phyloP scores from a whole-genome alignment of 331 rosid genomes.

The Malus hybrid region DNA sequence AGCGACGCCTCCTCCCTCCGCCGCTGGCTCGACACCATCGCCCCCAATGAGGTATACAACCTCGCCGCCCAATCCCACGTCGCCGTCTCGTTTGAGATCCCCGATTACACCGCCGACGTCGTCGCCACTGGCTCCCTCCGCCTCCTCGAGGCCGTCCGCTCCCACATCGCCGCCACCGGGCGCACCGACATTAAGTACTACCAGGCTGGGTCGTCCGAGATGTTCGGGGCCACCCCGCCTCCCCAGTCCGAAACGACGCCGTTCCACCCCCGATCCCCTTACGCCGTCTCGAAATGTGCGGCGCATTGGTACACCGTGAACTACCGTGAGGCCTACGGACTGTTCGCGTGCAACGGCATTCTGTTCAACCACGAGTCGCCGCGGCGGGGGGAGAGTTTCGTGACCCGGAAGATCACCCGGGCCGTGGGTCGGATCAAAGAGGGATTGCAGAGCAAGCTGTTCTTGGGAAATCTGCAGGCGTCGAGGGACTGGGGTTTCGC shows the following conservation, averaged over 20 bases:
- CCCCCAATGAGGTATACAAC: conserved; percentile 91
- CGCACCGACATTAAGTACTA: conserved; percentile 65
- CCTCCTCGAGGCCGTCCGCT: conserved; percentile 81
- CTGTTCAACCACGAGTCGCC: conserved; percentile 94
- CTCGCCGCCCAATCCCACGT: conserved; percentile 99
- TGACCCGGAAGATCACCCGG: conserved; percentile 85
- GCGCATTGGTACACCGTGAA: conserved; percentile 99
- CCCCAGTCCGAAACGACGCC: conserved; percentile 83
- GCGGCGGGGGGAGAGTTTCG: conserved; percentile 85
- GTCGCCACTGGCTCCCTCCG: conserved; percentile 96
- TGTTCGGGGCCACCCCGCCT: conserved; percentile 90
- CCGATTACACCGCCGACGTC: conserved; percentile 95
- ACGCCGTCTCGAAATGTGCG: conserved; percentile 88
- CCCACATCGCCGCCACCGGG: conserved; percentile 70
- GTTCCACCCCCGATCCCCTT: conserved; percentile 92
- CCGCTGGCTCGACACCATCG: conserved; percentile 86
- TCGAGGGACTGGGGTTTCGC: conserved; percentile 99
- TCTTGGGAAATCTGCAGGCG: conserved; percentile 75
- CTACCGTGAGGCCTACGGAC: conserved; percentile 90
- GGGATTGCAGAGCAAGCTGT: conserved; percentile 80
- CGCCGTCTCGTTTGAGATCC: conserved; percentile 97
- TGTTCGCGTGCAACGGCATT: conserved; percentile 85
- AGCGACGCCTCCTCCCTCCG: conserved; percentile 97
- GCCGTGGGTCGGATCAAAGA: conserved; percentile 93
- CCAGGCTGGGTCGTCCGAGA: conserved; percentile 95